These are phyloP conservation scores for Vitis labrusca DNA, from an alignment of 164 flowering plant genomes.

Conservation along the genomic window DNA sequence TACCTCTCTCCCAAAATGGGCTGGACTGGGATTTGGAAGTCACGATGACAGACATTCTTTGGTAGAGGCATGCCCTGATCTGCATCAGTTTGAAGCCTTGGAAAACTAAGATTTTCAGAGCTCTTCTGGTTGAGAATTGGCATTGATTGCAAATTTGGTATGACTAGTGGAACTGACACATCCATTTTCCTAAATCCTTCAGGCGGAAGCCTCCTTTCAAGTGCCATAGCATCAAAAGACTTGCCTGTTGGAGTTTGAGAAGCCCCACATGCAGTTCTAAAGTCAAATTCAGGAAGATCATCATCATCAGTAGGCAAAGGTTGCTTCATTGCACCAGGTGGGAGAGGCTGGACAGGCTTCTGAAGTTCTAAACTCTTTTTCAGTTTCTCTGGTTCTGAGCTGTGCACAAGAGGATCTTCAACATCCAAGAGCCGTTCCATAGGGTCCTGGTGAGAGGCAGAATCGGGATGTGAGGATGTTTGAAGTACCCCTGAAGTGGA, in stretches of 20 bases:
- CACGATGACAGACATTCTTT: neutral
- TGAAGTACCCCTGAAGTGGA: conserved; percentile 14
- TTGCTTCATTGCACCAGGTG: conserved; percentile 8
- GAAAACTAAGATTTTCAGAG: neutral
- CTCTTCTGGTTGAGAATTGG: conserved; percentile 7
- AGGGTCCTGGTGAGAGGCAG: neutral
- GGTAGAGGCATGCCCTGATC: conserved; percentile 7
- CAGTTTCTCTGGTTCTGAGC: conserved; percentile 14
- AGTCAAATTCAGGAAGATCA: conserved; percentile 65
- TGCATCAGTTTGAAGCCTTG: conserved; percentile 5
- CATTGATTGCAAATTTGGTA: conserved; percentile 1
- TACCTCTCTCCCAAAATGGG: conserved; percentile 7
- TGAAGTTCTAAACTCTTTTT: conserved; percentile 5
- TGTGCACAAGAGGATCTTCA: neutral
- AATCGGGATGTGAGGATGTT: conserved; percentile 4
- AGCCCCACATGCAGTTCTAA: conserved; percentile 30
- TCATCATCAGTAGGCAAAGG: conserved; percentile 24
- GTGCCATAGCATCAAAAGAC: conserved; percentile 9
- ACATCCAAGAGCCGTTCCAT: neutral
- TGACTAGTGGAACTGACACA: conserved; percentile 5
- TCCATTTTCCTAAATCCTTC: conserved; percentile 12
- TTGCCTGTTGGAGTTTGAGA: conserved; percentile 18
- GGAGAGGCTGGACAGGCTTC: conserved; percentile 8
- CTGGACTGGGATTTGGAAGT: neutral
- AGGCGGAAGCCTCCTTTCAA: conserved; percentile 16